Percentiles rank a stretch among this genome's conserved stretches.
Conservation (phyloP, 495 filamentous ascomycete genomes). For the Neurospora hispaniola region DNA sequence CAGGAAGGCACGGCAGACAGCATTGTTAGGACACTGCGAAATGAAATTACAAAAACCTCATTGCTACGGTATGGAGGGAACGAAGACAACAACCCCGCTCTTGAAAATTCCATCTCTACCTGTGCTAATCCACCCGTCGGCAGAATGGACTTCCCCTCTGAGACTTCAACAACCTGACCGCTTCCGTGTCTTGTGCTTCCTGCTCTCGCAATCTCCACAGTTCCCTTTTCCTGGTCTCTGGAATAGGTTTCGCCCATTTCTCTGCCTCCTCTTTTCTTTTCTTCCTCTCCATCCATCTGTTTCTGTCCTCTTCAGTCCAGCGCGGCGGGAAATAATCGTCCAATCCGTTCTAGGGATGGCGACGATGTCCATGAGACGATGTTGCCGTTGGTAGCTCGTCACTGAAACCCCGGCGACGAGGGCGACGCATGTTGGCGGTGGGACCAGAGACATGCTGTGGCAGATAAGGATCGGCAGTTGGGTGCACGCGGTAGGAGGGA, state of each 20-base stretch:
- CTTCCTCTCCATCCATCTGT: background rate
- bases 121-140: no score
- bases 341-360: background rate
- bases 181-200: background rate
- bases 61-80: background rate
- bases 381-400: background rate
- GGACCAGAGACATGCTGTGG: accelerated
- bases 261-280: background rate
- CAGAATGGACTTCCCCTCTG: background rate
- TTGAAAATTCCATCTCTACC: no score
- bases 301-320: background rate
- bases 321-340: background rate
- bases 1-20: background rate
- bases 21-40: background rate
- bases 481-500: background rate
- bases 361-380: background rate
- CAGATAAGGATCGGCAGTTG: background rate
- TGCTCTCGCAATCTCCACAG: background rate
- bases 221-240: background rate
- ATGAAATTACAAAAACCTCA: background rate
- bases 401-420: background rate
- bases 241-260: background rate
- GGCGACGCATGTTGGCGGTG: background rate
- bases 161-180: background rate
- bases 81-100: background rate